phyloP scores from a whole-genome alignment of 2,329 filamentous ascomycete genomes.

The Neofusicoccum sp. region DNA sequence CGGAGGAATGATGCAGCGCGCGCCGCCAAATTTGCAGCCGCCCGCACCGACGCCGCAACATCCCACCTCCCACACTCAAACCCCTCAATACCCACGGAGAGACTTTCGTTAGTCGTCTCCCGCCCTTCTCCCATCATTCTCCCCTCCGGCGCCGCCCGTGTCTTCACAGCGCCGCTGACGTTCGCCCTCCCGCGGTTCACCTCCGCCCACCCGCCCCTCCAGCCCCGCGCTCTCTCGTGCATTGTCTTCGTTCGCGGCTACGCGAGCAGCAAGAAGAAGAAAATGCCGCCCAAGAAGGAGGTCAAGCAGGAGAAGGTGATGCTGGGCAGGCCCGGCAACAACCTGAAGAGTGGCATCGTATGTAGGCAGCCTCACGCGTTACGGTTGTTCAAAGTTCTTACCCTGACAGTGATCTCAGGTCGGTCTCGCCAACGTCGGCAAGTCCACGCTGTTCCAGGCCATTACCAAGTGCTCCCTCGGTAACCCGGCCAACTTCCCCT shows the following conservation, averaged over 20 bases:
- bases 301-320: slow-evolving; percentile 93
- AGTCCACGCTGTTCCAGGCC: slow-evolving; percentile 98
- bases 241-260: slow-evolving; percentile 51
- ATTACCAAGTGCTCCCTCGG: slow-evolving; percentile 97
- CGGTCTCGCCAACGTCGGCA: slow-evolving; percentile 97
- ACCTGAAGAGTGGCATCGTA: slow-evolving; percentile 96
- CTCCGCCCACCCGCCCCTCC: slow-evolving; percentile 29
- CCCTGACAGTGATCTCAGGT: slow-evolving; percentile 63
- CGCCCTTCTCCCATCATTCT: slow-evolving; percentile 17
- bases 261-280: slow-evolving; percentile 57
- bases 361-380: slow-evolving; percentile 58
- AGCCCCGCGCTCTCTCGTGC: slow-evolving; percentile 38
- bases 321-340: slow-evolving; percentile 94
- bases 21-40: slow-evolving; percentile 11
- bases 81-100: slow-evolving; percentile 5
- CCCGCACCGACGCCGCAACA: background rate
- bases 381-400: slow-evolving; percentile 32
- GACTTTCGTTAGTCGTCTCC: slow-evolving; percentile 30
- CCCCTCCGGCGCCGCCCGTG: slow-evolving; percentile 46
- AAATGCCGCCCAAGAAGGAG: slow-evolving; percentile 94
- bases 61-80: slow-evolving; percentile 7
- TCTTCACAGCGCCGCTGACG: slow-evolving; percentile 44
- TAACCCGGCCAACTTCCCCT: slow-evolving; percentile 99
- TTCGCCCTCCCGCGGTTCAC: slow-evolving; percentile 48
- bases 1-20: slow-evolving; percentile 13